Base-by-base conservation (phyloP, 345 rosid species). In the Cardamine chenopodiifolia region DNA sequence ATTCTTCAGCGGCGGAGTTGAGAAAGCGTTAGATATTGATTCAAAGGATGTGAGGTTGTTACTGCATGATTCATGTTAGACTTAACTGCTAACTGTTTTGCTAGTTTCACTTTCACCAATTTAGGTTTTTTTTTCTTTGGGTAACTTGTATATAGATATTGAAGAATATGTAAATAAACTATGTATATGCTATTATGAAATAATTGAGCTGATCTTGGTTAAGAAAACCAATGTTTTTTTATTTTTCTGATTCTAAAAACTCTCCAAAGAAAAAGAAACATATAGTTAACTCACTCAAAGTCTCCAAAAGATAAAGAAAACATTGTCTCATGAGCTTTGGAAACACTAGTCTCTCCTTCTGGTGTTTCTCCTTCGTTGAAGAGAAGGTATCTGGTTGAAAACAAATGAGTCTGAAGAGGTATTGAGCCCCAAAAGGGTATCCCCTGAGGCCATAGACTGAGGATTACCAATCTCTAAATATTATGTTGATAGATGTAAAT, bases 11-110 rank as follows among this genome's bases (percentile, higher is more conserved):
- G 17, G 40, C 0, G 31, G 32, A 66, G 8, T 49, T 67, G 60
- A 52, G 18, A 9, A 52, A 8, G 15, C 2, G 3, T n/a, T 10
- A 29, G n/a, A 26, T 63, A 5, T 63, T 8, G 28, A 45, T 29
- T 47, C 11, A 8, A 64, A 64, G 23, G 69, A 64, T 40, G 39
- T 47, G 56, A 45, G 69, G 56, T 1, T 11, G 17, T 29, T 45
- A n/a, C 26, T 64, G 9, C 55, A 60, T 61, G 31, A 61, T 39
- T 12, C 7, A 37, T 22, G 48, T 61, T 13, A n/a, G 6, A 59
- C 64, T 28, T 23, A 53, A 23, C 9, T 12, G 4, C 9, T 25
- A 25, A 25, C 3, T 25, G 3, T 13, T 17, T 14, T 6, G 31
- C 32, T 53, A 23, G 13, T 23, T 53, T 53, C n/a, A 22, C 31